Percentiles rank a stretch among this genome's conserved stretches.
These are phyloP conservation scores for Apiotrichum brassicae DNA, from an alignment of 1,284 basidiomycete genomes.

Conservation along the genomic window DNA sequence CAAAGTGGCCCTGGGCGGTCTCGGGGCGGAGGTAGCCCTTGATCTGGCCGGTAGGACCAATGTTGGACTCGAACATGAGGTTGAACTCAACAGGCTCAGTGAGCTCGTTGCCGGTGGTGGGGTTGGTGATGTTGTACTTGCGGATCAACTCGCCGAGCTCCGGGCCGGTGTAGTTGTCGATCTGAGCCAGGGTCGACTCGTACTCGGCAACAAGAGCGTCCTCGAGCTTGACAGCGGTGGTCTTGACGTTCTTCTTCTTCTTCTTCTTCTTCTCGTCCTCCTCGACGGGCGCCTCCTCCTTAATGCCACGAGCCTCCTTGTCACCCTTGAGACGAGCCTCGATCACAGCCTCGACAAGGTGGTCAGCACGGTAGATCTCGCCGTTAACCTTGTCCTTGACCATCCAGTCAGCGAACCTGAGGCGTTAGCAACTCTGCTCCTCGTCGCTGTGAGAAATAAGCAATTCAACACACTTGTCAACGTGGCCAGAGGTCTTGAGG, in stretches of 20 bases:
- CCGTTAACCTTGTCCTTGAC: conserved; percentile 90
- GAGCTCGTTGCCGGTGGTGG: conserved; percentile 86
- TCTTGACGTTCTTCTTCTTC: conserved; percentile 75
- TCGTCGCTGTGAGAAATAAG: no score
- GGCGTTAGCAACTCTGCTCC: conserved; percentile 1
- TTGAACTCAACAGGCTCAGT: conserved; percentile 94
- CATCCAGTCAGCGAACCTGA: conserved; percentile 97
- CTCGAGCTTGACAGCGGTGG: conserved; percentile 66
- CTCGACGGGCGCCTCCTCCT: conserved; percentile 52
- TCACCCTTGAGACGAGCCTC: conserved; percentile 86
- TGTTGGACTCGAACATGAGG: conserved; percentile 96
- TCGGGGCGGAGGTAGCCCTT: conserved; percentile 97
- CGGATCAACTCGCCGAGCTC: conserved; percentile 83
- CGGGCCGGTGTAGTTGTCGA: conserved; percentile 90
- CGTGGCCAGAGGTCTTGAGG: conserved; percentile 96
- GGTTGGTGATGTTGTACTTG: conserved; percentile 78
- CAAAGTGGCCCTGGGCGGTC: conserved; percentile 98
- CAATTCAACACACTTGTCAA: conserved; percentile 67
- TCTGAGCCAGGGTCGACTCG: conserved; percentile 75
- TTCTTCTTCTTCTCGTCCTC: conserved; percentile 69
- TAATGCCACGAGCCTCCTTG: conserved; percentile 75
- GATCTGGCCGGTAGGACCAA: conserved; percentile 95
- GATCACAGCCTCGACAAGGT: conserved; percentile 88
- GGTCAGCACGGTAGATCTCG: conserved; percentile 95
- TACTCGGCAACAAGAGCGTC: conserved; percentile 74